Conservation (phyloP, 768 basidiomycete species). For the Phlebiopsis gigantea region DNA sequence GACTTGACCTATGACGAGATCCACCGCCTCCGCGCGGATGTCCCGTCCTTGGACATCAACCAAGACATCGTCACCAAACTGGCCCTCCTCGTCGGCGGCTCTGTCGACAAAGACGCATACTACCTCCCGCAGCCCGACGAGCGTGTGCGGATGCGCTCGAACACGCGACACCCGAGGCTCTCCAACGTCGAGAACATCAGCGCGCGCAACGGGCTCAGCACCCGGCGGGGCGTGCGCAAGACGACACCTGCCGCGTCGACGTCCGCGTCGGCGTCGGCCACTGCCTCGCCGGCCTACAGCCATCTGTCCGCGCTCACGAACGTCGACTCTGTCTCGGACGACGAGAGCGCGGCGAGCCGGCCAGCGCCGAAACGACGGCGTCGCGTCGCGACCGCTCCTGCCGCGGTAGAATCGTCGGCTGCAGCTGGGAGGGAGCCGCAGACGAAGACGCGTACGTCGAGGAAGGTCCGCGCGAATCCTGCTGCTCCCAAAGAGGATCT, state of each 20-base stretch:
- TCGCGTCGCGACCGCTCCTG: neutral
- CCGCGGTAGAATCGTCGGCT: neutral
- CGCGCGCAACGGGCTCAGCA: slow-evolving; percentile 13
- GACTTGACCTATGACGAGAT: slow-evolving; percentile 48
- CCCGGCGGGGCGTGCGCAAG: neutral
- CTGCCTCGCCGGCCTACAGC: slow-evolving; percentile 2
- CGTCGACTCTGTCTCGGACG: slow-evolving; percentile 9
- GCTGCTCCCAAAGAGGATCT: no score
- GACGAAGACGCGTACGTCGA: no score
- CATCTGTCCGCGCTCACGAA: neutral
- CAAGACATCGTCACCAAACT: slow-evolving; percentile 51
- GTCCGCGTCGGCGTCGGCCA: slow-evolving; percentile 6
- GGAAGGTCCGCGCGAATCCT: no score
- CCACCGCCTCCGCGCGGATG: slow-evolving; percentile 34
- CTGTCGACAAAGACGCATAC: slow-evolving; percentile 61
- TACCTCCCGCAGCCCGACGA: slow-evolving; percentile 53
- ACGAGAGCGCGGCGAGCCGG: slow-evolving; percentile 4
- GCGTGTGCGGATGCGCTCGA: neutral
- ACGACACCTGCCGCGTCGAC: neutral
- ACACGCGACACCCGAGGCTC: slow-evolving; percentile 2
- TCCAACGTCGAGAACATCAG: slow-evolving; percentile 7
- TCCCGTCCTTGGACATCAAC: slow-evolving; percentile 47
- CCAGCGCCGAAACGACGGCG: slow-evolving; percentile 15
- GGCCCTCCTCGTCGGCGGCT: slow-evolving; percentile 58
- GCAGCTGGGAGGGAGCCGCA: neutral